Base-by-base conservation (phyloP, 306 rosid species). In the Medicago lupulina region DNA sequence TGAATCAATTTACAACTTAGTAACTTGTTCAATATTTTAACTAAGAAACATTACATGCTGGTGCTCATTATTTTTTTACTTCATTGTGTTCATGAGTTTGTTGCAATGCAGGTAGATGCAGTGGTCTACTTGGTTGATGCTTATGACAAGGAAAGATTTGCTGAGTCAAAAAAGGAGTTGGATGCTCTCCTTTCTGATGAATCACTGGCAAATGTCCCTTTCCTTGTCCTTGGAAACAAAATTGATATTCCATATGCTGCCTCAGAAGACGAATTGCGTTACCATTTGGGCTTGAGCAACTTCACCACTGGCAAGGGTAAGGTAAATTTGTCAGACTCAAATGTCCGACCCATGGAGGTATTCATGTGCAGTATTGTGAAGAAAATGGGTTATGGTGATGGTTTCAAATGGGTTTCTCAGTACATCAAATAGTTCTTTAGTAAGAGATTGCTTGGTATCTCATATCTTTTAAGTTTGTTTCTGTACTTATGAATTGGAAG, bases 361-460 rank as follows among this genome's bases (percentile, higher is more conserved):
- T 92, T 90, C 89, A 92, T 92, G 97, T 92, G 97, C 87, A 92
- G 97, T 74, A 87, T 92, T 58, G 97, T 92, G 60, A 82, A 91
- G 81, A 92, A 92, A 85, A 92, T 92, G 97, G 97, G 97, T 69
- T 92, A 90, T 25, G 97, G 97, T 19, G 97, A 90, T 54, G 97
- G 96, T 46, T 90, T 92, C 93, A 90, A 87, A 80, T 92, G 97
- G 97, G 78, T 92, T 76, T 92, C 97, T 63, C 96, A 88, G 84
- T 92, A 92, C 80, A 92, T 92, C 79, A 90, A 90, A 82, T 90
- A 92, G 84, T 63, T 69, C 11, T 0, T 47, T 70, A 51, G 65
- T 60, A 61, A 73, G 67, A 66, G 75, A 82, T 76, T 80, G 76
- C 74, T 83, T 49, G 81, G 73, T 55, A 72, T 76, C 87, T 61